Conservation (phyloP, 495 filamentous ascomycete genomes). For the Tuber umbilicatum region DNA sequence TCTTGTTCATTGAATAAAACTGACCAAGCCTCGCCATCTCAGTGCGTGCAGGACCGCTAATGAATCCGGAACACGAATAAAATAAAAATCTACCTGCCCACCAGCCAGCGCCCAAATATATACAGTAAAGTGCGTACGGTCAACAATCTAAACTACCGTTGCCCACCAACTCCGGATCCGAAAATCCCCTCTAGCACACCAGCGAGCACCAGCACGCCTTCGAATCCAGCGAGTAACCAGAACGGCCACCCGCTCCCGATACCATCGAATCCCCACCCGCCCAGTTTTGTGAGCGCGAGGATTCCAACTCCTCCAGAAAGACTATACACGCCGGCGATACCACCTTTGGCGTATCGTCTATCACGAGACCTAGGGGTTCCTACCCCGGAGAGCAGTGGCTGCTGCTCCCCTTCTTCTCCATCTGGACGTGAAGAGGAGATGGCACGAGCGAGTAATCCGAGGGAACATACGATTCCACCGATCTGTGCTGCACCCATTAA, state of each 20-base stretch:
- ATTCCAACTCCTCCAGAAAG: constrained; percentile 89
- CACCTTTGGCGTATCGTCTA: constrained; percentile 68
- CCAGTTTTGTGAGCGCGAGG: constrained; percentile 80
- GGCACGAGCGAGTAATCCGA: constrained; percentile 74
- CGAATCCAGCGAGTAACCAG: constrained; percentile 85
- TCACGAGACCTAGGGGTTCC: constrained; percentile 21
- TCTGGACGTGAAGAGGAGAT: constrained; percentile 53
- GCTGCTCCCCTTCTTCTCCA: constrained; percentile 35
- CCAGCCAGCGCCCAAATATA: not conserved
- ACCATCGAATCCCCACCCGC: constrained; percentile 72
- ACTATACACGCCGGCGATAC: constrained; percentile 88
- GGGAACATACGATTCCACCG: constrained; percentile 85
- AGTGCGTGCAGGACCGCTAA: not conserved
- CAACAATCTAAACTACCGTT: not conserved
- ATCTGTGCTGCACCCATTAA: constrained; percentile 87
- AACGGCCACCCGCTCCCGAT: constrained; percentile 79
- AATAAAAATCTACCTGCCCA: no score
- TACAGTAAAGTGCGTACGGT: no score
- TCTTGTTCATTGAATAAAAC: not conserved
- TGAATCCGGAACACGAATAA: not conserved
- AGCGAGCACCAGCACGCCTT: constrained; percentile 59
- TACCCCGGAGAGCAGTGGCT: constrained; percentile 32
- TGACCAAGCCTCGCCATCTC: not conserved
- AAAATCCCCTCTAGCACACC: constrained; percentile 26
- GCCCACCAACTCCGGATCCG: not conserved